These are phyloP conservation scores for Phialocephala subalpina DNA, from an alignment of 2,329 filamentous ascomycete genomes.

Conservation along the genomic window DNA sequence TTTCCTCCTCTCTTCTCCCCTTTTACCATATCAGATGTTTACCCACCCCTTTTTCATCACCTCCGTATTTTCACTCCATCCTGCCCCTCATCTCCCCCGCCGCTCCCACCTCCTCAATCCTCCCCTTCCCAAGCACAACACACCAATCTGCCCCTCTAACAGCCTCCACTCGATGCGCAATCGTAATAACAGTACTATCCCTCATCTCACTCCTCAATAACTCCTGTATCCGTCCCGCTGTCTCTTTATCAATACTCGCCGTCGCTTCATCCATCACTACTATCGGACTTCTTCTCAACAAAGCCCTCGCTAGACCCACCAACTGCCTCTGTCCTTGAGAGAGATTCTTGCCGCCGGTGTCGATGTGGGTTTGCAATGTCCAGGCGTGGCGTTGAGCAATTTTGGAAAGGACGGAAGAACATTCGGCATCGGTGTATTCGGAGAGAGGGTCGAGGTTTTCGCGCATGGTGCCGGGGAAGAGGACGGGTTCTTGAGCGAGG, in stretches of 20 bases:
- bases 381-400: constrained; percentile 63
- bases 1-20: neutral
- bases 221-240: constrained; percentile 61
- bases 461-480: constrained; percentile 68
- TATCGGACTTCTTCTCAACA: constrained; percentile 66
- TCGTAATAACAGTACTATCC: constrained; percentile 68
- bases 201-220: constrained; percentile 63
- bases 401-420: constrained; percentile 58
- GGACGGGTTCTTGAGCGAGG: constrained; percentile 71
- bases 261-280: constrained; percentile 74
- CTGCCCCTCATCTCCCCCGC: constrained; percentile 25
- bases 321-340: constrained; percentile 72
- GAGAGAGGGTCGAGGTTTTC: constrained; percentile 69
- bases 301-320: constrained; percentile 68
- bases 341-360: constrained; percentile 67
- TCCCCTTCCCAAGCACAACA: constrained; percentile 42
- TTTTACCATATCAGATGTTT: neutral
- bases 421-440: constrained; percentile 63
- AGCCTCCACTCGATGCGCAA: constrained; percentile 70
- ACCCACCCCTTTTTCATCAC: neutral
- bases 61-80: constrained; percentile 22
- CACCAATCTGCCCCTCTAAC: constrained; percentile 63
- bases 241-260: constrained; percentile 69
- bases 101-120: constrained; percentile 34
- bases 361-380: constrained; percentile 62